Percentiles rank a stretch among this genome's conserved stretches.
phyloP scores from a whole-genome alignment of 495 filamentous ascomycete species.

The Usnea hakonensis region DNA sequence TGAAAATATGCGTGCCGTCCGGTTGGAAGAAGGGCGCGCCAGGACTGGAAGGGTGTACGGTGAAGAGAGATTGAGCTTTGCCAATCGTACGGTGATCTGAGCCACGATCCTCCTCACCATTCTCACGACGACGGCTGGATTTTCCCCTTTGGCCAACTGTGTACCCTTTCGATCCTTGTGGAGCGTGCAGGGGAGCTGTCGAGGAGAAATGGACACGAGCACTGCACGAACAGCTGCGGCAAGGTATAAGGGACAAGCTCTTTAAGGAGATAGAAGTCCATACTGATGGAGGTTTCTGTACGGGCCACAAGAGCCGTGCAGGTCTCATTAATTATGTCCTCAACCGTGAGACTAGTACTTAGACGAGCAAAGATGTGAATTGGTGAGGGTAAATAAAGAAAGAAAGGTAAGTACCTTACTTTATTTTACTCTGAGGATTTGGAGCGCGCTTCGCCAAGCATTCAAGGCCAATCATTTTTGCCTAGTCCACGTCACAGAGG shows the following conservation, averaged over 20 bases:
- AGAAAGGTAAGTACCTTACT: neutral
- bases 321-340: conserved; percentile 6
- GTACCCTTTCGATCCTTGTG: neutral
- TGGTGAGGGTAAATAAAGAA: neutral
- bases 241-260: neutral
- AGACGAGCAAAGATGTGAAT: no score
- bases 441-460: conserved; percentile 8
- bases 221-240: conserved; percentile 1
- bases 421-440: neutral
- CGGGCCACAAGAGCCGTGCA: conserved; percentile 6
- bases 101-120: conserved; percentile 16
- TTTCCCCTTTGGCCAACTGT: no score
- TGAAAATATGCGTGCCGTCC: conserved; percentile 77
- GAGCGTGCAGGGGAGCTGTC: neutral
- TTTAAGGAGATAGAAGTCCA: neutral
- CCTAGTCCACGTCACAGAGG: neutral
- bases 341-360: neutral
- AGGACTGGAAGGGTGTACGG: conserved; percentile 68
- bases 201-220: neutral
- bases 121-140: neutral
- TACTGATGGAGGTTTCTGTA: conserved; percentile 9
- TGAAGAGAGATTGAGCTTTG: conserved; percentile 67
- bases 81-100: conserved; percentile 64
- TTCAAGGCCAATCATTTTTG: neutral
- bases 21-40: conserved; percentile 86